Percentiles rank a stretch among this genome's conserved stretches.
Conservation (phyloP, 305 asterid genomes). For the Fraxinus floribunda region DNA sequence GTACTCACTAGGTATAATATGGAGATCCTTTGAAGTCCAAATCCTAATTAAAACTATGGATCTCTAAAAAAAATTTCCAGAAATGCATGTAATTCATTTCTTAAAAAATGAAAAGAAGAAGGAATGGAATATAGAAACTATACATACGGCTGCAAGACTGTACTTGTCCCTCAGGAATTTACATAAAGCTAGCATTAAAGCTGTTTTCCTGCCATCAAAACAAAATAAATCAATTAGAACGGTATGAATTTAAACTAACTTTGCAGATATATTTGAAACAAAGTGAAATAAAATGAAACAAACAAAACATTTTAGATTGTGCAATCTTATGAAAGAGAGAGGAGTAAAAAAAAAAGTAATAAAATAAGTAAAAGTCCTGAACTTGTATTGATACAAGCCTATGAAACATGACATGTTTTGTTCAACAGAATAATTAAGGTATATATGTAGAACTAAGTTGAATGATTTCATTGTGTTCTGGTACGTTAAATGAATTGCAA, state of each 20-base stretch:
- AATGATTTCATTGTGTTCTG: background rate
- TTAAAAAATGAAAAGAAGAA: background rate
- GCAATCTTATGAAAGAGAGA: background rate
- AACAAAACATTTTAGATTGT: background rate
- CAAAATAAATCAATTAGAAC: constrained; percentile 8
- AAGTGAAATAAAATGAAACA: background rate
- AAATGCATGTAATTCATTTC: background rate
- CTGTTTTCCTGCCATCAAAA: constrained; percentile 69
- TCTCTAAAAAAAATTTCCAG: background rate
- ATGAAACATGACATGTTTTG: background rate
- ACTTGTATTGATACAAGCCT: background rate
- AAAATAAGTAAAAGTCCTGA: background rate
- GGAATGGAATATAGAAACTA: background rate
- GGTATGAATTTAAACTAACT: background rate
- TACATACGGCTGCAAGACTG: constrained; percentile 93
- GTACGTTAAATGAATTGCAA: background rate
- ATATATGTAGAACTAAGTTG: background rate
- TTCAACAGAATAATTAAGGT: background rate
- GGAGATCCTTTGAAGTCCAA: background rate
- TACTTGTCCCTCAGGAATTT: constrained; percentile 71
- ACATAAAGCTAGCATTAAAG: constrained; percentile 87
- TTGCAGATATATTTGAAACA: background rate
- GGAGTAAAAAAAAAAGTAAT: background rate
- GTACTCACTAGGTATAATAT: background rate
- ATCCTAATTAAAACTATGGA: background rate